Conservation (phyloP, 441 rosid species). For the Kokia cookei region DNA sequence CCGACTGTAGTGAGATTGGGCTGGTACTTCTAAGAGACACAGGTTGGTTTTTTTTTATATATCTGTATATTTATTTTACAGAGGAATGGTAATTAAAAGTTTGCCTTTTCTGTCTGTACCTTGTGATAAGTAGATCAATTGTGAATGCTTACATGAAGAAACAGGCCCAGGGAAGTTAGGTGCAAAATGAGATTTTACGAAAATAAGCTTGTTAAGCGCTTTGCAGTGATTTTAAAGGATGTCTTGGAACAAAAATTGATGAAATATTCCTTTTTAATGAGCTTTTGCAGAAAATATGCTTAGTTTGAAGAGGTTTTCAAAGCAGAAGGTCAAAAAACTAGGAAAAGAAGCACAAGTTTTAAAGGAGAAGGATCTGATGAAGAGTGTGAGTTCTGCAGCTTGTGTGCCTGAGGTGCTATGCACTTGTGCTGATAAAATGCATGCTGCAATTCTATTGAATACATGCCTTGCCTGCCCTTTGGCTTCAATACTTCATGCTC, state of each 20-base stretch:
- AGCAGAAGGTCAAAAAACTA: constrained; percentile 61
- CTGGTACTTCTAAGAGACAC: constrained; percentile 62
- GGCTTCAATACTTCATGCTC: constrained; percentile 72
- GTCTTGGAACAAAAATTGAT: constrained; percentile 8
- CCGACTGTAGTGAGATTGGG: constrained; percentile 92
- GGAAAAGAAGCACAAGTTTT: constrained; percentile 89
- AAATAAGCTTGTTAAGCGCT: background rate
- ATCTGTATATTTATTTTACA: background rate
- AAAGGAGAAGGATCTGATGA: constrained; percentile 81
- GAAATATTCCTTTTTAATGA: constrained; percentile 10
- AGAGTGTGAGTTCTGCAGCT: constrained; percentile 46
- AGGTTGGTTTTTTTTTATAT: constrained; percentile 33
- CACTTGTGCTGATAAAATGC: constrained; percentile 61
- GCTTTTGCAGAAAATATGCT: constrained; percentile 49
- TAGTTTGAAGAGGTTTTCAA: constrained; percentile 86
- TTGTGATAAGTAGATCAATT: background rate
- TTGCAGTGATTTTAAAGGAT: background rate
- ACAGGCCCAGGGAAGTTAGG: background rate
- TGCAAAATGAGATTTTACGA: background rate
- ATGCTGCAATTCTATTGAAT: constrained; percentile 73
- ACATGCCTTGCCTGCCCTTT: constrained; percentile 76
- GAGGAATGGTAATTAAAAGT: background rate
- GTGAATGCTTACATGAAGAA: background rate
- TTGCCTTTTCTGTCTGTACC: background rate
- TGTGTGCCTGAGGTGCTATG: constrained; percentile 67